These are phyloP conservation scores for Onygena corvina DNA, from an alignment of 2,329 filamentous ascomycete species.

Conservation along the genomic window DNA sequence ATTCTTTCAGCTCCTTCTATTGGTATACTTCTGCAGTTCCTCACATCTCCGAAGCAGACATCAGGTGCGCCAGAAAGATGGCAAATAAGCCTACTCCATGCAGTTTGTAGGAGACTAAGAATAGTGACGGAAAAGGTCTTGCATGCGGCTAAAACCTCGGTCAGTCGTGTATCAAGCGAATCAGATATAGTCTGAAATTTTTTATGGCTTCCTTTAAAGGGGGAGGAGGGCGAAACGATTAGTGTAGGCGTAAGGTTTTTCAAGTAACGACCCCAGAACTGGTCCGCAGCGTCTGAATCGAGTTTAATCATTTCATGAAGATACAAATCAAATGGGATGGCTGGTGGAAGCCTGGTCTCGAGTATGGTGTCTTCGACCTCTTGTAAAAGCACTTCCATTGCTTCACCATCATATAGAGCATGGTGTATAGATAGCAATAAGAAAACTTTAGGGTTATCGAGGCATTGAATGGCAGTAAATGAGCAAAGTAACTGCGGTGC, in stretches of 20 bases:
- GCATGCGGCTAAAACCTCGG: constrained; percentile 37
- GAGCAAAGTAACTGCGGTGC: constrained; percentile 22
- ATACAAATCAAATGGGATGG: constrained; percentile 52
- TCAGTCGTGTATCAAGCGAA: constrained; percentile 19
- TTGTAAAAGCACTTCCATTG: constrained; percentile 55
- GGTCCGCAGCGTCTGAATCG: constrained; percentile 39
- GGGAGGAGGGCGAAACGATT: constrained; percentile 1
- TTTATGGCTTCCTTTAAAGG: not conserved
- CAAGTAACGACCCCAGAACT: constrained; percentile 56
- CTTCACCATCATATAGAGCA: constrained; percentile 74
- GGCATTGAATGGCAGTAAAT: constrained; percentile 15
- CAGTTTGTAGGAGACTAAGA: constrained; percentile 56
- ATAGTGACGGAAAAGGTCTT: constrained; percentile 49
- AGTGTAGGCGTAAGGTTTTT: constrained; percentile 38
- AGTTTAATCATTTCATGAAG: constrained; percentile 46
- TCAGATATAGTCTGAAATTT: constrained; percentile 18
- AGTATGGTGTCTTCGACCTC: constrained; percentile 55
- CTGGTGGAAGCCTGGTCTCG: constrained; percentile 36
- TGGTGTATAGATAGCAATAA: constrained; percentile 55
- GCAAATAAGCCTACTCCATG: constrained; percentile 57
- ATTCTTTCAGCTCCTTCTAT: constrained; percentile 57
- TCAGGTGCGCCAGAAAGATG: constrained; percentile 47
- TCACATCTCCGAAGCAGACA: constrained; percentile 76
- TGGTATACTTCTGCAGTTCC: constrained; percentile 60
- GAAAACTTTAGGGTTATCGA: constrained; percentile 11